These are phyloP conservation scores for Melocanna baccifera DNA, from an alignment of 176 grass and related monocot genomes.

Conservation along the genomic window DNA sequence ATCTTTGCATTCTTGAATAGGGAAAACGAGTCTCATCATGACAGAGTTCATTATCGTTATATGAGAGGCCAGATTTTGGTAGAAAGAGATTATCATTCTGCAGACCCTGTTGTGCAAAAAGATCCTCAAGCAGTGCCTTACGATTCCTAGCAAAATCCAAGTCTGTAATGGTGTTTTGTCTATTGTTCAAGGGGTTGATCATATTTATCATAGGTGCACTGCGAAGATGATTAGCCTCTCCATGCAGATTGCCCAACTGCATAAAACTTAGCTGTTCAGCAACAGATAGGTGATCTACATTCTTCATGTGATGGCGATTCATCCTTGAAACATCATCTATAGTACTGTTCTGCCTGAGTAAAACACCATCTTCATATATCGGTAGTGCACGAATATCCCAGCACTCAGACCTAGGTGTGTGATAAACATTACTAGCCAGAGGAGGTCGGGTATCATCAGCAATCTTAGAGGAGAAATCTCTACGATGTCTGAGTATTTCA, in stretches of 20 bases:
- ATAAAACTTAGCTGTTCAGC: slow-evolving; percentile 38
- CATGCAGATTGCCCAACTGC: slow-evolving; percentile 46
- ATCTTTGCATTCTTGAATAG: slow-evolving; percentile 40
- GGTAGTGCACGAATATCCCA: slow-evolving; percentile 5
- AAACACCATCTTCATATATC: slow-evolving; percentile 36
- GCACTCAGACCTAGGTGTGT: neutral
- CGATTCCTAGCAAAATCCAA: slow-evolving; percentile 51
- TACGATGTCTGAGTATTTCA: slow-evolving; percentile 21
- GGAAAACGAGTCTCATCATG: slow-evolving; percentile 24
- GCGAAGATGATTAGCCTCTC: slow-evolving; percentile 31
- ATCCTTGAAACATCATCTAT: slow-evolving; percentile 38
- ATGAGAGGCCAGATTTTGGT: slow-evolving; percentile 42
- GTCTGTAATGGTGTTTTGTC: slow-evolving; percentile 33
- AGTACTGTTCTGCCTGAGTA: slow-evolving; percentile 33
- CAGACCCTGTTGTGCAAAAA: slow-evolving; percentile 52
- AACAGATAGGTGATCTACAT: slow-evolving; percentile 33
- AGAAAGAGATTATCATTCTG: slow-evolving; percentile 41
- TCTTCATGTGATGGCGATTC: slow-evolving; percentile 28
- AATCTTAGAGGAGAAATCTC: slow-evolving; percentile 26
- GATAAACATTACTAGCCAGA: slow-evolving; percentile 22
- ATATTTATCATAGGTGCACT: slow-evolving; percentile 14
- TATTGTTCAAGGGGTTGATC: slow-evolving; percentile 26
- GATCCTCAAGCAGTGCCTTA: slow-evolving; percentile 47
- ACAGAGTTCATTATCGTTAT: slow-evolving; percentile 30
- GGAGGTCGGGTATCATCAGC: neutral